A percentile compares a stretch with the other conserved stretches of the same genome.
Evolutionary conservation across 768 basidiomycete genomes (phyloP).

Genomic region (Lactarius deliciosus): DNA sequence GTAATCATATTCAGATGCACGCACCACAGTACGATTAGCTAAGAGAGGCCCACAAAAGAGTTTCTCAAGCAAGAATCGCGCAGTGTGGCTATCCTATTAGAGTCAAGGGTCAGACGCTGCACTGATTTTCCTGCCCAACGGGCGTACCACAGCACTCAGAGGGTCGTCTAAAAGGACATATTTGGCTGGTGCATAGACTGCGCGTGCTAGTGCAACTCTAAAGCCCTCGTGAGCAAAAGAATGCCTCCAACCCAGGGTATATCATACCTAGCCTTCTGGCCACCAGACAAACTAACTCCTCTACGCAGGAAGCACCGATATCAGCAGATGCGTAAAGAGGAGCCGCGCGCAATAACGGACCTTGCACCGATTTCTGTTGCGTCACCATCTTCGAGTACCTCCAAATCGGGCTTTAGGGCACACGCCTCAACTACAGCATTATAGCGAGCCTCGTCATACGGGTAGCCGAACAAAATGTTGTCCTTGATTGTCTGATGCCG

Average conservation of each 20-base stretch:
- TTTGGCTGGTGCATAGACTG: slow-evolving; percentile 60
- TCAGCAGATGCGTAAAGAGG: background rate
- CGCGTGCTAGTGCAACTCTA: slow-evolving; percentile 82
- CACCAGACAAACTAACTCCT: slow-evolving; percentile 76
- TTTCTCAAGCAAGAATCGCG: slow-evolving; percentile 59
- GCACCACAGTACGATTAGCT: slow-evolving; percentile 63
- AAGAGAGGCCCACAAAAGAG: slow-evolving; percentile 68
- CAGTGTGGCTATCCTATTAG: slow-evolving; percentile 63
- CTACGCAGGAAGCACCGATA: slow-evolving; percentile 34
- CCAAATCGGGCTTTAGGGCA: slow-evolving; percentile 76
- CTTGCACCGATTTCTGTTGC: slow-evolving; percentile 79
- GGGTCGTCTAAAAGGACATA: slow-evolving; percentile 78
- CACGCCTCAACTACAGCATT: slow-evolving; percentile 79
- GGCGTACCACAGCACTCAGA: slow-evolving; percentile 73
- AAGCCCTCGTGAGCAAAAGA: background rate
- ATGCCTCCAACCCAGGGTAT: background rate
- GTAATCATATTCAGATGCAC: slow-evolving; percentile 24
- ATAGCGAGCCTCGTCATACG: slow-evolving; percentile 68
- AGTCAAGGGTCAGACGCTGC: background rate
- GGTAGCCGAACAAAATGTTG: slow-evolving; percentile 61
- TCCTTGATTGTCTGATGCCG: slow-evolving; percentile 51
- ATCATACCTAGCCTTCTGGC: slow-evolving; percentile 73
- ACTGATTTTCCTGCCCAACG: slow-evolving; percentile 20
- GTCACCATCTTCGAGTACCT: slow-evolving; percentile 85
- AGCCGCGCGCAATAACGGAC: slow-evolving; percentile 34